Base-by-base conservation (phyloP, 208 protist genomes). In the Phytomonas francai region DNA sequence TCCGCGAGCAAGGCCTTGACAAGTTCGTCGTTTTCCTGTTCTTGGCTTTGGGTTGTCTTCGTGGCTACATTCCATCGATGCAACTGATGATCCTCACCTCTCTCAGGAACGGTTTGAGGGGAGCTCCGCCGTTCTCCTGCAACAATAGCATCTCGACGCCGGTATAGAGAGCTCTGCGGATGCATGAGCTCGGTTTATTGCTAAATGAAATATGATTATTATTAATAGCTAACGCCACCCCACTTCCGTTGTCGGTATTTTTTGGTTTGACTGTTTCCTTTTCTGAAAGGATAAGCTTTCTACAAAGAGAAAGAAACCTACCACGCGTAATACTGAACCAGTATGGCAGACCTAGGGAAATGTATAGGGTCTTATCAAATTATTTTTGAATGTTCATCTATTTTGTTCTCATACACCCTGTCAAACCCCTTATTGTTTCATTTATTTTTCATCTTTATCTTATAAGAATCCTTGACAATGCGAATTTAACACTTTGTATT, bases 11-110 rank as follows among this genome's bases (percentile, higher is more conserved):
- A 76, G 1, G 86, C 89, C 58, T 78, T 70, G 70, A 94, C 79
- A 8, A 92, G 63, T 22, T 65, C 85, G 29, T 94, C 86, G 70
- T 94, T 94, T 63, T 94, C 86, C 58, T 71, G 73, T 72, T 83
- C 82, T 63, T 81, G 67, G 12, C 65, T 42, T 27, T 68, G 61
- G 2, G 60, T 59, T 16, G 39, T 45, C 19, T 11, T 45, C 19
- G 39, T 14, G 2, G 39, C 8, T 11, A 14, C 11, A 45, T 45
- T 45, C 11, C 11, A 14, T 16, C 39, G 39, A 45, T 45, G 39
- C 8, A 45, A 22, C 39, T 45, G 39, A 14, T 45, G 39, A 14
- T 45, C 11, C 8, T 45, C 39, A 22, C 19, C 39, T 14, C 19
- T 45, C 8, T 45, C 39, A 45, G 39, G 19, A 45, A 11, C 19